Evolutionary conservation across 2,329 filamentous ascomycete genomes (phyloP).

Genomic region (Epichloe amarillans): DNA sequence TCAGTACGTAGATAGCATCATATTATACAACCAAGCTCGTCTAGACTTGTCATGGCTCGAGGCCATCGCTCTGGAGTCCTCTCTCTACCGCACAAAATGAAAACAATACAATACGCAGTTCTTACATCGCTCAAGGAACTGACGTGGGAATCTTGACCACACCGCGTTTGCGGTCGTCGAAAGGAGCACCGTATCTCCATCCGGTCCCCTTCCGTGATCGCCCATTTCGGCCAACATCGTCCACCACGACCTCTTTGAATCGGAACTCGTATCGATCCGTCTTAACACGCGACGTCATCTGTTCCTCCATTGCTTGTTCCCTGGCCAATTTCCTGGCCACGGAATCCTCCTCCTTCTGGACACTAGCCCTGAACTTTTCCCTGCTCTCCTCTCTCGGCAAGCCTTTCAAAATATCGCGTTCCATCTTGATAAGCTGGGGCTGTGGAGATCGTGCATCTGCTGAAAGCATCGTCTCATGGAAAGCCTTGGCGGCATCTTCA

Average conservation of each 20-base stretch:
- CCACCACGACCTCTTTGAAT: slow-evolving; percentile 45
- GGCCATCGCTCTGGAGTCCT: background rate
- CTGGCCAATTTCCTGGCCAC: slow-evolving; percentile 21
- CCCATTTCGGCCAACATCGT: slow-evolving; percentile 41
- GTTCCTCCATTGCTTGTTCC: slow-evolving; percentile 23
- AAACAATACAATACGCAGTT: background rate
- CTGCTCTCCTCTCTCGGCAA: slow-evolving; percentile 23
- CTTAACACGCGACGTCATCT: slow-evolving; percentile 29
- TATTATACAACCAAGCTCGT: slow-evolving; percentile 1
- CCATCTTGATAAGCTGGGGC: slow-evolving; percentile 44
- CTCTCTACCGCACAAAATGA: background rate
- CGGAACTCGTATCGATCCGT: slow-evolving; percentile 47
- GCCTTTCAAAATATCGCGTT: slow-evolving; percentile 31
- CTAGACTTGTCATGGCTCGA: background rate
- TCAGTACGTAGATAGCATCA: background rate
- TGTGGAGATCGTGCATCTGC: slow-evolving; percentile 49
- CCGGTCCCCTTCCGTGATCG: slow-evolving; percentile 39
- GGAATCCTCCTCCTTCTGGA: slow-evolving; percentile 29
- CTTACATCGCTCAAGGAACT: slow-evolving; percentile 31
- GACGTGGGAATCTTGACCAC: slow-evolving; percentile 54
- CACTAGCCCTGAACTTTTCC: slow-evolving; percentile 27
- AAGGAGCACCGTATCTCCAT: slow-evolving; percentile 50
- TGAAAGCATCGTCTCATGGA: slow-evolving; percentile 45
- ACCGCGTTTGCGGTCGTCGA: slow-evolving; percentile 49
- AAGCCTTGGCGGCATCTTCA: slow-evolving; percentile 51